Evolutionary conservation across 83 land plant genomes (phyloP).

Genomic region (Larix sibirica): DNA sequence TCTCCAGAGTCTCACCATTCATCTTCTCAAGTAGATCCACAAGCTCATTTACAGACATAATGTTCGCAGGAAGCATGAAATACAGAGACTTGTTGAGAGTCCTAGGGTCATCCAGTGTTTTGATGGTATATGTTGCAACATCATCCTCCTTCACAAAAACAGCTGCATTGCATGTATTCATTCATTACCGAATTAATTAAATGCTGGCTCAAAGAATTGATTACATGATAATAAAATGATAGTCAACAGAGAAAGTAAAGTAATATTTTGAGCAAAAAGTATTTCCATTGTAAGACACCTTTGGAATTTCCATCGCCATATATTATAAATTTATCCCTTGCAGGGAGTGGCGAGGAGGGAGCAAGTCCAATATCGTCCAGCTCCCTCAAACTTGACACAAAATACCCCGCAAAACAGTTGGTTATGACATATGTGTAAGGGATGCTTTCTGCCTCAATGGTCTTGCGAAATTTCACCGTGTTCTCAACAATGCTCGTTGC

Average conservation of each 20-base stretch:
- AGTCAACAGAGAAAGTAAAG: too few relatives aligned
- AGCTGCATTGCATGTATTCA: slow-evolving; percentile 26
- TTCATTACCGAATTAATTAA: not conserved
- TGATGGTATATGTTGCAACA: slow-evolving; percentile 64
- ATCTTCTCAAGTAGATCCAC: slow-evolving; percentile 58
- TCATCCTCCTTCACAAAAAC: slow-evolving; percentile 59
- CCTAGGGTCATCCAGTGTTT: slow-evolving; percentile 59
- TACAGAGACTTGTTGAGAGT: slow-evolving; percentile 57
- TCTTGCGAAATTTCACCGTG: slow-evolving; percentile 36
- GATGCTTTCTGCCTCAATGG: slow-evolving; percentile 44
- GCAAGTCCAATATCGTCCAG: not conserved
- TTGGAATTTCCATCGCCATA: slow-evolving; percentile 13
- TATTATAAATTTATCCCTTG: slow-evolving; percentile 21
- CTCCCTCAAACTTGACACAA: slow-evolving; percentile 42
- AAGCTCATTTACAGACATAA: slow-evolving; percentile 58
- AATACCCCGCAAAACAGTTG: slow-evolving; percentile 52
- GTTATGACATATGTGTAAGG: slow-evolving; percentile 51
- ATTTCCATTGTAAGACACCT: not conserved
- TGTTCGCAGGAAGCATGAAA: slow-evolving; percentile 59
- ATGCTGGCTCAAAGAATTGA: too few relatives aligned
- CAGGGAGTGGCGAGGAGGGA: slow-evolving; percentile 43
- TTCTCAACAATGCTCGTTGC: slow-evolving; percentile 28
- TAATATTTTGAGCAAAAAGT: too few relatives aligned
- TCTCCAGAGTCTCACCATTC: slow-evolving; percentile 56
- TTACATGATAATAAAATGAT: too few relatives aligned